These are phyloP conservation scores for Aspergillus sp. DNA, from an alignment of 2,329 filamentous ascomycete genomes.

Conservation along the genomic window DNA sequence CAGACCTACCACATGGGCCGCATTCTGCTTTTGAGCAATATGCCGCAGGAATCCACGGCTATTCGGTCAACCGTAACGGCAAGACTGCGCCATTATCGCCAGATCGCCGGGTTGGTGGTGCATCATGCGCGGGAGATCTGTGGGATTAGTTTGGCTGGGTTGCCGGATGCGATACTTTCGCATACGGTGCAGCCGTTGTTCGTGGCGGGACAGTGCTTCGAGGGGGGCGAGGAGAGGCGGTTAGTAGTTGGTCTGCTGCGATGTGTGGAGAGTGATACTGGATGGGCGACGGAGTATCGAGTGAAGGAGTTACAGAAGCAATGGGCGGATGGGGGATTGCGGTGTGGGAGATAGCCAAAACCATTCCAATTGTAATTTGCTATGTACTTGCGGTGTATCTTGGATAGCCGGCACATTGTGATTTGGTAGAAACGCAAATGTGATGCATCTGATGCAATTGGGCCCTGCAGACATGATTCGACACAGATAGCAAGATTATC, in stretches of 20 bases:
- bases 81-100: constrained; percentile 55
- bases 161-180: constrained; percentile 53
- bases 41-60: constrained; percentile 56
- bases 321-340: too few species aligned
- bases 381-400: too few species aligned
- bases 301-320: too few species aligned
- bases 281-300: too few species aligned
- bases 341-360: too few species aligned
- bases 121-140: constrained; percentile 58
- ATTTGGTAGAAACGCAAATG: too few species aligned
- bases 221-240: constrained; percentile 40
- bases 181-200: constrained; percentile 24
- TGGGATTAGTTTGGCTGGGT: constrained; percentile 55
- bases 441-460: too few species aligned
- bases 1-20: constrained; percentile 63
- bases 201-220: constrained; percentile 40
- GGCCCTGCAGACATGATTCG: too few species aligned
- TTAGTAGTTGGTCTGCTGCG: neutral
- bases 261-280: too few species aligned
- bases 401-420: too few species aligned
- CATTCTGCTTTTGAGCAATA: constrained; percentile 60
- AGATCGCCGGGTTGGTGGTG: constrained; percentile 51
- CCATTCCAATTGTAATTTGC: too few species aligned
- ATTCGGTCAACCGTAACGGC: constrained; percentile 50
- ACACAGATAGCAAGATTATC: too few species aligned